phyloP scores from a whole-genome alignment of 805 yeast genomes.

The Schwanniomyces polymorphus region DNA sequence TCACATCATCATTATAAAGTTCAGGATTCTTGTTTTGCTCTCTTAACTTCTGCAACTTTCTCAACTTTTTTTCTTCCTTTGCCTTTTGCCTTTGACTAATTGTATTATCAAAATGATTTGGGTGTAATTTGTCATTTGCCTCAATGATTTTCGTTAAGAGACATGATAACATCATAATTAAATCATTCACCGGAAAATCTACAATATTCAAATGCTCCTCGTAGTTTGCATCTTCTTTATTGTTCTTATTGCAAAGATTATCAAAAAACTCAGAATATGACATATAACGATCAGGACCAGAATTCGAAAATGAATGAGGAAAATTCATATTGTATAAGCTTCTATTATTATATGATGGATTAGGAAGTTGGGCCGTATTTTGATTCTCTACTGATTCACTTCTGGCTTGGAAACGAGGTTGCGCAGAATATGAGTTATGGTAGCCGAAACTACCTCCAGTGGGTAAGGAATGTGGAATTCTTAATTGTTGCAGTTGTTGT shows the following conservation, averaged over 20 bases:
- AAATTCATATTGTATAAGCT: slow-evolving; percentile 1
- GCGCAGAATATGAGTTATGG: slow-evolving; percentile 3
- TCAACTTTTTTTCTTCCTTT: slow-evolving; percentile 32
- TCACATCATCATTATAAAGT: slow-evolving; percentile 7
- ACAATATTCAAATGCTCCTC: slow-evolving; percentile 72
- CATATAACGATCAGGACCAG: slow-evolving; percentile 44
- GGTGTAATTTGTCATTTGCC: slow-evolving; percentile 82
- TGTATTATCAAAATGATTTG: slow-evolving; percentile 57
- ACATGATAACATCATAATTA: slow-evolving; percentile 82
- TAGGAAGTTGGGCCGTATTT: not conserved
- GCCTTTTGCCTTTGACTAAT: slow-evolving; percentile 38
- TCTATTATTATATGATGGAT: slow-evolving; percentile 5
- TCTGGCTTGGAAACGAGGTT: slow-evolving; percentile 1
- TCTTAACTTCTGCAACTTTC: slow-evolving; percentile 20
- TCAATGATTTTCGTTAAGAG: slow-evolving; percentile 83
- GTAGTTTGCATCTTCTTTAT: slow-evolving; percentile 8
- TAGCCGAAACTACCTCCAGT: slow-evolving; percentile 1
- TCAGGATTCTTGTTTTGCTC: slow-evolving; percentile 8
- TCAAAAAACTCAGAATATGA: slow-evolving; percentile 39
- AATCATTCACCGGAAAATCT: slow-evolving; percentile 76
- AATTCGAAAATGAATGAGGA: not conserved
- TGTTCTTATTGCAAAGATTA: slow-evolving; percentile 18
- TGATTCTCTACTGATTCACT: slow-evolving; percentile 1
- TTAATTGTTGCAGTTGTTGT: slow-evolving; percentile 6
- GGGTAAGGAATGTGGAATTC: slow-evolving; percentile 11